Evolutionary conservation across 2,329 filamentous ascomycete species (phyloP).

Genomic region (Botrytis porri): DNA sequence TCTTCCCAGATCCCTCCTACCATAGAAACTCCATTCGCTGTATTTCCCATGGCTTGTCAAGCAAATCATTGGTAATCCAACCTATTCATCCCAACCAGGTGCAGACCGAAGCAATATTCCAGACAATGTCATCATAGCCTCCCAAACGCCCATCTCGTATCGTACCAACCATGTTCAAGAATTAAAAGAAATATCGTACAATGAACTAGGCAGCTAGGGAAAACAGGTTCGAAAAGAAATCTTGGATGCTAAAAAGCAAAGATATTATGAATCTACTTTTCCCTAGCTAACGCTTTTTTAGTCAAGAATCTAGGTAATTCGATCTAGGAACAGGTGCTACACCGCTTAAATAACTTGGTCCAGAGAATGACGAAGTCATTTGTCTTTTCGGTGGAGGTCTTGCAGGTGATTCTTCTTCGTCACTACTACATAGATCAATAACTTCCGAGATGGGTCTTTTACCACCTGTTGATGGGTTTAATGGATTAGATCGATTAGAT

Average conservation of each 20-base stretch:
- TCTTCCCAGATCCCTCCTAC: not conserved
- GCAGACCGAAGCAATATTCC: not conserved
- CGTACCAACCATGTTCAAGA: not conserved
- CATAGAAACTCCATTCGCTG: constrained; percentile 6
- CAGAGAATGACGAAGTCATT: constrained; percentile 9
- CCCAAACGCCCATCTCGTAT: constrained; percentile 1
- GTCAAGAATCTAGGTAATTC: not conserved
- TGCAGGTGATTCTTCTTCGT: constrained; percentile 46
- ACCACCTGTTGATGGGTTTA: constrained; percentile 21
- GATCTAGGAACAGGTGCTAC: constrained; percentile 1
- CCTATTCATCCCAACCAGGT: not conserved
- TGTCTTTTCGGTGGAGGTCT: constrained; percentile 37
- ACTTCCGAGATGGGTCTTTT: constrained; percentile 49
- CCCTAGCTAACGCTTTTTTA: not conserved
- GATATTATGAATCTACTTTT: not conserved
- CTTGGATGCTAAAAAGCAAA: not conserved
- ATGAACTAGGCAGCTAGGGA: not conserved
- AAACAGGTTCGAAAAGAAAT: not conserved
- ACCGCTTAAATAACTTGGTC: not conserved
- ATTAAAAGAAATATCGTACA: constrained; percentile 11
- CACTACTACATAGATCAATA: constrained; percentile 54
- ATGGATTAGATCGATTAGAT: constrained; percentile 16
- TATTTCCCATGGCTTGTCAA: not conserved
- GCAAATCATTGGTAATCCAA: not conserved
- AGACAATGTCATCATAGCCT: not conserved